Conservation (phyloP, 208 protist genomes). For the Vickermania spadyakhi region DNA sequence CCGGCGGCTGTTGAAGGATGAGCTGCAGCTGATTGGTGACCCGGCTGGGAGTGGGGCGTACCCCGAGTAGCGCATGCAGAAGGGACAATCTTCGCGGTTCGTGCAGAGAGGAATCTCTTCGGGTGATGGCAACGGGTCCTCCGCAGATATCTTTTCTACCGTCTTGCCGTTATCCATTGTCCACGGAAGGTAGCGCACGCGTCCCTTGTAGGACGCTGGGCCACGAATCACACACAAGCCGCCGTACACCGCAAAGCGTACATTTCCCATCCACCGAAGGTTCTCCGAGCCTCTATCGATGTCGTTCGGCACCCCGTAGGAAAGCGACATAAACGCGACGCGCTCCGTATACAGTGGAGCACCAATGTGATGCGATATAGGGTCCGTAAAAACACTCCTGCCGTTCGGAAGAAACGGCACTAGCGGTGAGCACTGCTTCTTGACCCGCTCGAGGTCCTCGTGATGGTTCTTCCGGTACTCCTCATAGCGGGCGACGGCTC, state of each 20-base stretch:
- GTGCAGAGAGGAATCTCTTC: conserved; percentile 53
- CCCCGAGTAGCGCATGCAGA: conserved; percentile 37
- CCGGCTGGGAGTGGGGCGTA: background rate
- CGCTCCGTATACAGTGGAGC: conserved; percentile 37
- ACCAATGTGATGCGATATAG: conserved; percentile 20
- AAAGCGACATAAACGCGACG: conserved; percentile 82
- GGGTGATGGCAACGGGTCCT: conserved; percentile 25
- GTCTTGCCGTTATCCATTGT: conserved; percentile 11
- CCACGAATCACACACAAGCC: conserved; percentile 52
- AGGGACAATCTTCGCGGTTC: conserved; percentile 38
- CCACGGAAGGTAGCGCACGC: conserved; percentile 78
- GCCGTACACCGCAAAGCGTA: conserved; percentile 67
- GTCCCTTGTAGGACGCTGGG: conserved; percentile 30
- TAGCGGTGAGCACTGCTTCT: background rate
- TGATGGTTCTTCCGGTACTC: conserved; percentile 13
- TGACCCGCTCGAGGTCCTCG: conserved; percentile 7
- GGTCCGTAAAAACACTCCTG: conserved; percentile 26
- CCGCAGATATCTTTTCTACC: conserved; percentile 45
- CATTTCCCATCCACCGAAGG: conserved; percentile 80
- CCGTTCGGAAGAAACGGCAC: conserved; percentile 42
- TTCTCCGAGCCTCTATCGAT: conserved; percentile 80
- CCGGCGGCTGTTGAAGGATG: background rate
- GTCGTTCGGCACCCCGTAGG: conserved; percentile 72
- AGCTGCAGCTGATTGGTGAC: background rate
- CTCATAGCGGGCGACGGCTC: conserved; percentile 14